Evolutionary conservation across 305 asterid genomes (phyloP), one percentile per base, ranked within the genome.

Genomic region (Solanum hybrid): DNA sequence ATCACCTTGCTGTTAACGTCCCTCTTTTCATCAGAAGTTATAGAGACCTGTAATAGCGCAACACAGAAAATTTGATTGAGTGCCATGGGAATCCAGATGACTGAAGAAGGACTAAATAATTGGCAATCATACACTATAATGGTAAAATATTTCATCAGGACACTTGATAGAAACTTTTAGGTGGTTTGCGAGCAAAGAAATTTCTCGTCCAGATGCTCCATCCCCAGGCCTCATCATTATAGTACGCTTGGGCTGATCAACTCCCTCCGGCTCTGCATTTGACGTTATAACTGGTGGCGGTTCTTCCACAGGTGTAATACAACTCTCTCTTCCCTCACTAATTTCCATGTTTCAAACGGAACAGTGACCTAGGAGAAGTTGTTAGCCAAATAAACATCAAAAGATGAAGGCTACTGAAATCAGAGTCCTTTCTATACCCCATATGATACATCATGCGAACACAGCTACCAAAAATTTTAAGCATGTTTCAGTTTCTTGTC

Each of bases 181-280:
- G 93, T 94, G 95, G 92, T 97, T 96, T 51, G 98, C 85, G 18
- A 93, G 96, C 95, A 97, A 92, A 42, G 93, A 82, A 89, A 97
- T 93, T 34, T 36, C 93, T 86, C 89, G 89, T 57, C 98, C 99
- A 85, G 96, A 93, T 89, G 93, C 93, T 88, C 99, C 99, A 88
- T 91, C 89, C 75, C 96, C 97, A 78, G 97, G 95, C 89, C 98
- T 94, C 87, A 89, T 90, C 40, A 95, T 91, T 61, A 96, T 90
- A 77, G 95, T 89, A 91, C 90, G 94, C 90, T 92, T 85, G 40
- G 93, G 93, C 92, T 89, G 92, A 85, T 93, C 93, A 37, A 78
- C 91, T 89, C 18, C 89, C 90, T 91, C 94, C 69, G 90, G 89
- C 90, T 90, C 90, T 81, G 89, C 88, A 90, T 89, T 42, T 89